phyloP scores from a whole-genome alignment of 257 asterid genomes.

The Knoxia roxburghii region DNA sequence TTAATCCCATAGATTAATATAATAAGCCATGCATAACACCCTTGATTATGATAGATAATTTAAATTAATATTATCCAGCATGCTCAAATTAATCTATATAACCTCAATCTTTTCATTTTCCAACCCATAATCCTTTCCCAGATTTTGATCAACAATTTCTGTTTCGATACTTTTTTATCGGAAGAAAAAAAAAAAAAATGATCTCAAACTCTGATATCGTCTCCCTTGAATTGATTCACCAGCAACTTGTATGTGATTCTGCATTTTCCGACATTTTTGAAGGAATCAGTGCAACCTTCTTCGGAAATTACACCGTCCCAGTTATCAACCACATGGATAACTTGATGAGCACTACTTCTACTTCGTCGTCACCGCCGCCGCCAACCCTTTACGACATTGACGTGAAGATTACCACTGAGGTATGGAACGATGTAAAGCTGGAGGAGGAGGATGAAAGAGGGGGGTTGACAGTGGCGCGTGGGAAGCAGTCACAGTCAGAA shows the following conservation, averaged over 20 bases:
- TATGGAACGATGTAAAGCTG: neutral
- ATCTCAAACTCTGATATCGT: slow-evolving; percentile 10
- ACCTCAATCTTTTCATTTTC: no score
- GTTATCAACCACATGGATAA: neutral
- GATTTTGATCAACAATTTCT: no score
- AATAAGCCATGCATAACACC: no score
- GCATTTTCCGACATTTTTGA: slow-evolving; percentile 13
- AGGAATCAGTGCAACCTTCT: neutral
- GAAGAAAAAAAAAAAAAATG: neutral
- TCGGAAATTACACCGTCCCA: neutral
- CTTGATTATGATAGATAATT: no score
- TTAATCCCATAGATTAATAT: no score
- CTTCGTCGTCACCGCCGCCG: neutral
- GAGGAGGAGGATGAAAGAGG: neutral
- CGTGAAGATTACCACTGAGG: neutral
- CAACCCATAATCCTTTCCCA: no score
- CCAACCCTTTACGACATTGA: no score
- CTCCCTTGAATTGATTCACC: neutral
- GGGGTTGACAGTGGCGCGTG: neutral
- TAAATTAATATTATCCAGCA: no score
- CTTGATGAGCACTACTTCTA: neutral
- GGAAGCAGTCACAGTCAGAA: neutral
- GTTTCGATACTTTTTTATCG: no score
- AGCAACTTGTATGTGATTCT: slow-evolving; percentile 12
- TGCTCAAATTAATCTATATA: no score